These are phyloP conservation scores for Endocalyx cinctus DNA, from an alignment of 2,329 filamentous ascomycete genomes.

Conservation along the genomic window DNA sequence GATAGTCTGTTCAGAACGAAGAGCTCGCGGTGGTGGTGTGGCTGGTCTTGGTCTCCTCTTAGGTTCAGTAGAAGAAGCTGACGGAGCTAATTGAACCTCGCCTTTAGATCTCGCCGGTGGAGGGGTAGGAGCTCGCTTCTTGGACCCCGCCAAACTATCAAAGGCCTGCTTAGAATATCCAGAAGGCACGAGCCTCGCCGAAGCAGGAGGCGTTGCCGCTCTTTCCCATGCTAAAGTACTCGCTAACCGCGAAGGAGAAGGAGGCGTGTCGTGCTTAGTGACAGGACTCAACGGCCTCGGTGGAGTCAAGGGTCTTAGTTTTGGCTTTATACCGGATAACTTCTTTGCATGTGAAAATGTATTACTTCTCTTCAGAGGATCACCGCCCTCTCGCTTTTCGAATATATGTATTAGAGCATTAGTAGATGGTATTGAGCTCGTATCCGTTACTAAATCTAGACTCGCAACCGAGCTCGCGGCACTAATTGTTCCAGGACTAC, in stretches of 20 bases:
- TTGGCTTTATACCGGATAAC: constrained; percentile 16
- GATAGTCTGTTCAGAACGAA: constrained; percentile 14
- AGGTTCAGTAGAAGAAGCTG: constrained; percentile 3
- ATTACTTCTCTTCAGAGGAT: constrained; percentile 21
- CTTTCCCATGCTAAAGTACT: constrained; percentile 15
- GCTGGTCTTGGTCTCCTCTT: constrained; percentile 16
- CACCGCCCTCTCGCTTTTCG: constrained; percentile 41
- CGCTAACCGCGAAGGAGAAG: constrained; percentile 19
- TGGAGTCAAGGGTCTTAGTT: constrained; percentile 27
- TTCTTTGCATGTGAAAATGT: constrained; percentile 26
- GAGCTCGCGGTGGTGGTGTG: constrained; percentile 18
- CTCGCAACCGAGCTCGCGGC: constrained; percentile 24
- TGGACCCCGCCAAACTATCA: constrained; percentile 8
- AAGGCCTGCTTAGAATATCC: too few relatives aligned
- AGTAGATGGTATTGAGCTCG: constrained; percentile 56
- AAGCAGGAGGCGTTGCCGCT: too few relatives aligned
- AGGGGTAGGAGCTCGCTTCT: constrained; percentile 18
- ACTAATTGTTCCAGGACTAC: constrained; percentile 26
- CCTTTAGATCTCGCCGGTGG: constrained; percentile 17
- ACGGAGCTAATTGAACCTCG: constrained; percentile 5
- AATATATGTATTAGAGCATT: constrained; percentile 65
- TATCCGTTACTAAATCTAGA: constrained; percentile 41
- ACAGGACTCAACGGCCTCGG: constrained; percentile 24
- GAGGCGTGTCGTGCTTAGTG: constrained; percentile 16
- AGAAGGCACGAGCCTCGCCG: too few relatives aligned